Conservation (phyloP, 345 rosid genomes). For the Rhodomyrtus tomentosa region DNA sequence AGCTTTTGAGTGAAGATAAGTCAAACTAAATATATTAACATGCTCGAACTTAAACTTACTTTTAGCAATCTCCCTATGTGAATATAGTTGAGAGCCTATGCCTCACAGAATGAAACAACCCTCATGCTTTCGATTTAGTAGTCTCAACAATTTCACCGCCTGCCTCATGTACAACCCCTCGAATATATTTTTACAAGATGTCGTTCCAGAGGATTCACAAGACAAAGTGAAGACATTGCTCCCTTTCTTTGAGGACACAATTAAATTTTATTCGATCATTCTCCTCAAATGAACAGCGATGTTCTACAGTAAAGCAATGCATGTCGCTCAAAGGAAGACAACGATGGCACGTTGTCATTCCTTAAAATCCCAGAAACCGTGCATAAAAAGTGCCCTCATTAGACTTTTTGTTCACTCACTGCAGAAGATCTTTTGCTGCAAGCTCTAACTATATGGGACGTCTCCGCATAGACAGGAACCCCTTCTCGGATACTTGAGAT, state of each 20-base stretch:
- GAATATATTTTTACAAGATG: not conserved
- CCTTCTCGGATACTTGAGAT: constrained; percentile 17
- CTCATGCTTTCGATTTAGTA: not conserved
- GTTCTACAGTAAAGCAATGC: not conserved
- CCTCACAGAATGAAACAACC: not conserved
- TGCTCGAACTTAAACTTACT: no score
- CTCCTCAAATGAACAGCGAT: not conserved
- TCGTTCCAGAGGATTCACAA: not conserved
- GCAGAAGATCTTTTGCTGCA: no score
- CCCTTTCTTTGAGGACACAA: not conserved
- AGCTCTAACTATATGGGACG: no score
- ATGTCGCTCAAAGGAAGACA: not conserved
- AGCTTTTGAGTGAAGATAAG: no score
- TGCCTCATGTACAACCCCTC: not conserved
- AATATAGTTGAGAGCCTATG: no score
- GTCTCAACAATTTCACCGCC: not conserved
- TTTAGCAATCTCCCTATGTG: no score
- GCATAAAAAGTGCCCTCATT: not conserved
- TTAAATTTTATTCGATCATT: not conserved
- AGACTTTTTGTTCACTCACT: no score
- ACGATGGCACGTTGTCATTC: not conserved
- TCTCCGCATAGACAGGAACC: not conserved
- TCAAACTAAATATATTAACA: no score
- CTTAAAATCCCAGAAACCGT: not conserved
- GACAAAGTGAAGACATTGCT: not conserved